Evolutionary conservation across 2,329 filamentous ascomycete genomes (phyloP), one percentile per base, ranked within the genome.

Genomic region (Blastomyces gilchristii): DNA sequence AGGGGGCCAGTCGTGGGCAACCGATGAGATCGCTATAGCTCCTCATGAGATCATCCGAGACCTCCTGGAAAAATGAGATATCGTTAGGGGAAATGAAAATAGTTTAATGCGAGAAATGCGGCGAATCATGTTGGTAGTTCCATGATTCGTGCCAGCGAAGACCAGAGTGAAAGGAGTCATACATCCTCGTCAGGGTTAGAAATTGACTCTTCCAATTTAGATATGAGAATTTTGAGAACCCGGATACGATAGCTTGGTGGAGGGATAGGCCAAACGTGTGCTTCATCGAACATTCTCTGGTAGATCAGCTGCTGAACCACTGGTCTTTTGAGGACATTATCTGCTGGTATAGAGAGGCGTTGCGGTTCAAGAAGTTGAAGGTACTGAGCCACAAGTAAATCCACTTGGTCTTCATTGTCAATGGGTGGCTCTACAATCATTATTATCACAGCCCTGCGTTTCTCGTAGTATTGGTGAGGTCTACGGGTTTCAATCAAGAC

Each of bases 131-230:
- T 34, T 50, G 58, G 62, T 58, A 53, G 54, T 58, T 63, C 64
- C 64, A 66, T 63, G 58, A 59, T 68, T 71, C 63, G 71, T 66
- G 71, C 62, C 57, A 60, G 18, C 28, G 57, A 64, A 45, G 43
- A 59, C 8, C 61, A 62, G 39, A 41, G 28, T 58, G 43, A 59
- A 63, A 41, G 62, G 59, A 63, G n/a, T 69, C 74, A 72, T 87
- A 96, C 92, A 87, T 96, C 85, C 81, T 90, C 82, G 69, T 96
- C 89, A 75, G 91, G 92, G 73, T 96, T 86, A 63, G 84, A 81
- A 58, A 96, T 90, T 43, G 87, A 84, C 39, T 81, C 77, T 74
- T 96, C 90, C 61, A 96, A 86, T 63, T 80, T 83, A 8, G 80
- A 76, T 14, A 91, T 78, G 43, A 97, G 80, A 66, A 85, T 79